Base-by-base conservation (phyloP, 495 filamentous ascomycete genomes). In the Xylaria scruposa region DNA sequence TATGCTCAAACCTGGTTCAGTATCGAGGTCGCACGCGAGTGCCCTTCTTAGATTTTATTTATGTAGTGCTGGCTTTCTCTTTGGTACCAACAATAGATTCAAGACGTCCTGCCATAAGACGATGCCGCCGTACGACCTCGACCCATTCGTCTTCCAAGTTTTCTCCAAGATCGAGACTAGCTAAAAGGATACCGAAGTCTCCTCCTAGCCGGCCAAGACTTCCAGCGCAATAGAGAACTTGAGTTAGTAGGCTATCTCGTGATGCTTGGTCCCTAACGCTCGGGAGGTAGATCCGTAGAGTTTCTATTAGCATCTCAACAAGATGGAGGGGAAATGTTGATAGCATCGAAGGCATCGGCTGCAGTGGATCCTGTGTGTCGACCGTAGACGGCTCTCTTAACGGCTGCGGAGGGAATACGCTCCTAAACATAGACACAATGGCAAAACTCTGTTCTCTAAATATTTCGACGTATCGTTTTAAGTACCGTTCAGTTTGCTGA, bases 361-460 rank as follows among this genome's bases (percentile, higher is more conserved):
- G 88, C 31, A 96, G 80, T 2, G 89, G 86, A 78, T 94, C 92
- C 62, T 76, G 73, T 51, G 73, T 73, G 61, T 31, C 74, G 36
- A 38, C 76, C 75, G 38, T 77, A 63, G 67, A 68, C 33, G 73
- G 29, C 26, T 67, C 67, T 61, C 77, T 68, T 76, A 77, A 59
- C 68, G 75, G 36, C 40, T 84, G 81, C 9, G 88, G 84, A 3
- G 91, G 89, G 77, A 98, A 98, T 58, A 98, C 96, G 75, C 89
- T 93, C 72, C 90, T 92, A 79, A 96, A 97, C 88, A 98, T 92
- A 24, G 92, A 94, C 26, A 98, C 88, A 70, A 98, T 97, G 13
- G 92, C 92, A 77, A 99, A 99, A 76, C 93, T 96, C 81, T 99
- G 97, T 81, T 99, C 97, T 65, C 97, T 92, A 82, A 98, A 98